phyloP scores from a whole-genome alignment of 345 rosid species.

The Citrus medica region DNA sequence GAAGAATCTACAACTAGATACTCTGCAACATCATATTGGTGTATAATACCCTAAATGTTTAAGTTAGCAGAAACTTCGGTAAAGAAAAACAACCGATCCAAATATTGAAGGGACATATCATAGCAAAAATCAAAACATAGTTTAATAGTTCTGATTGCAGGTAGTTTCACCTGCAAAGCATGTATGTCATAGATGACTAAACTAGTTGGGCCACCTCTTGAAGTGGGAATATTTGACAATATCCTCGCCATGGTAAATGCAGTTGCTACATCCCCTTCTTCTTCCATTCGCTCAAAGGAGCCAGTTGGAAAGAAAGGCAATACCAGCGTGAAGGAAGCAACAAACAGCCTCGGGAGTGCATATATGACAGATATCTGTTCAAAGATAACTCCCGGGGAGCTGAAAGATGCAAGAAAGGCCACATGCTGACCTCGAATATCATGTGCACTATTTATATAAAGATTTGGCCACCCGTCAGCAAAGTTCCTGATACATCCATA shows the following conservation, averaged over 20 bases:
- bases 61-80: not conserved
- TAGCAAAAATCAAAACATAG: not conserved
- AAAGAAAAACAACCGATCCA: not conserved
- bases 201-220: slow-evolving; percentile 98
- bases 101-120: not conserved
- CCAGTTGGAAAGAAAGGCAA: slow-evolving; percentile 98
- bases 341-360: slow-evolving; percentile 86
- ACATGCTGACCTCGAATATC: slow-evolving; percentile 92
- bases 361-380: slow-evolving; percentile 98
- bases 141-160: not conserved
- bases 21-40: not conserved
- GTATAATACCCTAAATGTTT: not conserved
- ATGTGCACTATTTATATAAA: slow-evolving; percentile 88
- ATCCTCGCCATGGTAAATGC: slow-evolving; percentile 98
- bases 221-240: slow-evolving; percentile 87
- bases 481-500: slow-evolving; percentile 62
- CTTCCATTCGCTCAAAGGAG: slow-evolving; percentile 98
- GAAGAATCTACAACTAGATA: not conserved
- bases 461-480: slow-evolving; percentile 93
- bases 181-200: slow-evolving; percentile 93
- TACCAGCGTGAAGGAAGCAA: slow-evolving; percentile 88
- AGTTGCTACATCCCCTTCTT: slow-evolving; percentile 98
- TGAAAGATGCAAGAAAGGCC: slow-evolving; percentile 89
- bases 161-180: slow-evolving; percentile 74
- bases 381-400: slow-evolving; percentile 88